Evolutionary conservation across 2,329 filamentous ascomycete species (phyloP), one percentile per base, ranked within the genome.

Genomic region (Penicillium sp.): DNA sequence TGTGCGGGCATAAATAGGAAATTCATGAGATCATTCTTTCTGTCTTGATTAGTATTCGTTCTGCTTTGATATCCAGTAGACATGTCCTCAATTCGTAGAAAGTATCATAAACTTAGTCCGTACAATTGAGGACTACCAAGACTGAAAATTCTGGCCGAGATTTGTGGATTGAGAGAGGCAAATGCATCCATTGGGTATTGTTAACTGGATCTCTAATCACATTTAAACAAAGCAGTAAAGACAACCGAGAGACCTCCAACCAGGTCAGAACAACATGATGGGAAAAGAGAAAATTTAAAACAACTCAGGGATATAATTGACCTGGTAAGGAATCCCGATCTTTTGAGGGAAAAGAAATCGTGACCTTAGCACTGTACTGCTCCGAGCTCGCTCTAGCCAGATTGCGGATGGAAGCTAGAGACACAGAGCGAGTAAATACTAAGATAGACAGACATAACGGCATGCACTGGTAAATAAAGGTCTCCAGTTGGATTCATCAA

Each of bases 151-250:
- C 29, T 14, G 29, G 1, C 1, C 2, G 1, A 16, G 31, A 3
- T 16, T 7, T 33, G 14, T 33, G 16, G 2, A 23, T 11, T 47
- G 21, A 25, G 14, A 53, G 57, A 44, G 44, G 52, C 54, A 57
- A 57, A 59, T 58, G 62, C 51, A 62, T 66, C 54, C 58, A 64
- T 60, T 61, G 62, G 62, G 61, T 63, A 63, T 65, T 62, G 60
- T 59, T 56, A 54, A 46, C 53, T 60, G 60, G 19, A 59, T 60
- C 61, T 62, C 58, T 58, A 63, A 57, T 43, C 55, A 48, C 55
- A 61, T 52, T 49, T 50, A 29, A 50, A 51, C 16, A 43, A 55
- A 52, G 53, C 49, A 39, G 19, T 29, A 50, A 31, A 57, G 44
- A 48, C 52, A 43, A 57, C 33, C 53, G 54, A 46, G 50, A 33